phyloP scores from a whole-genome alignment of 768 basidiomycete genomes.

The Leccinum disarticulatum region DNA sequence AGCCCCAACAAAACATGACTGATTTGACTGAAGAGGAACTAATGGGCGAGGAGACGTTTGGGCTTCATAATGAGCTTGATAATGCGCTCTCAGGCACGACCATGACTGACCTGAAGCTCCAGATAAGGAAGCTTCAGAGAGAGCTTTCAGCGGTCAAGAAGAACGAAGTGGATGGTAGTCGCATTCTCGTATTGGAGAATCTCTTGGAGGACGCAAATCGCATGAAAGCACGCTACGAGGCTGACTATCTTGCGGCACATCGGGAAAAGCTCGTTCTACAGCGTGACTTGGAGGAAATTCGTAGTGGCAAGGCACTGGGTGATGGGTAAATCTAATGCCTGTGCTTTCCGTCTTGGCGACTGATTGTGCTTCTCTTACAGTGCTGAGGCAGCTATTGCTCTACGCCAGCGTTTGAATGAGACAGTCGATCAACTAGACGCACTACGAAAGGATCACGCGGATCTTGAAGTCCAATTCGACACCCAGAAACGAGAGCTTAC shows the following conservation, averaged over 20 bases:
- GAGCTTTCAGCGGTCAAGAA: constrained; percentile 75
- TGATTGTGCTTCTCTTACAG: constrained; percentile 38
- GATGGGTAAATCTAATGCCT: constrained; percentile 59
- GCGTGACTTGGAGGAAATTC: constrained; percentile 83
- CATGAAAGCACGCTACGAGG: constrained; percentile 87
- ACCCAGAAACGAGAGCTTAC: constrained; percentile 65
- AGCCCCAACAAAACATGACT: constrained; percentile 23
- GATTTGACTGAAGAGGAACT: constrained; percentile 48
- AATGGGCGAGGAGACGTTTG: constrained; percentile 51
- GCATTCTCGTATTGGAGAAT: constrained; percentile 85
- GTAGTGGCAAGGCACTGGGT: constrained; percentile 79
- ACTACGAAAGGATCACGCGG: constrained; percentile 65
- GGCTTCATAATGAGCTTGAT: constrained; percentile 83
- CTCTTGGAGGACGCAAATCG: constrained; percentile 87
- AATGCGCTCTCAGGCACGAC: constrained; percentile 81
- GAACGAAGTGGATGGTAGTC: constrained; percentile 74
- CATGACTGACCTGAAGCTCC: constrained; percentile 90
- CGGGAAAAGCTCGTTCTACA: constrained; percentile 79
- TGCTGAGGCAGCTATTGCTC: constrained; percentile 82
- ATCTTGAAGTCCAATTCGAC: constrained; percentile 70
- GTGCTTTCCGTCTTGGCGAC: not conserved
- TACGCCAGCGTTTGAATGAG: constrained; percentile 86
- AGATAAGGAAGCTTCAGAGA: constrained; percentile 76
- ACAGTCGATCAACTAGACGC: constrained; percentile 77
- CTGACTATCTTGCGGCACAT: constrained; percentile 82